A percentile compares a stretch with the other conserved stretches of the same genome.
phyloP scores from a whole-genome alignment of 2,329 filamentous ascomycete species.

The Biscogniauxia sp. region DNA sequence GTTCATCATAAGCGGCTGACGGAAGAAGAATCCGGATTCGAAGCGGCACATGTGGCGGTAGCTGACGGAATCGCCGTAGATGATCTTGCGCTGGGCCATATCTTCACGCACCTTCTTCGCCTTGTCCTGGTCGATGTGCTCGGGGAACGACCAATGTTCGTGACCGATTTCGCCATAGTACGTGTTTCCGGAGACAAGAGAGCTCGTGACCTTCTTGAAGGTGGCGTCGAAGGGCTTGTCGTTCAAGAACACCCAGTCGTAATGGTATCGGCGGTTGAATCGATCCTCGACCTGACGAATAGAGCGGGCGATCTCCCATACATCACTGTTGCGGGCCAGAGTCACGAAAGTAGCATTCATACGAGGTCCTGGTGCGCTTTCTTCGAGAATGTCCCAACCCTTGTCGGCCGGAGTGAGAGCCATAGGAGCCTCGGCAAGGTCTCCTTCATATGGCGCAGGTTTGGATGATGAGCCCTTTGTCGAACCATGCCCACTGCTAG shows the following conservation, averaged over 20 bases:
- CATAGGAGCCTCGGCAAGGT: slow-evolving; percentile 47
- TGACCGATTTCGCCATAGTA: slow-evolving; percentile 84
- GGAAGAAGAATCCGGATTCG: slow-evolving; percentile 99
- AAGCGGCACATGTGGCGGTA: slow-evolving; percentile 99
- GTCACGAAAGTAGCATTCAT: slow-evolving; percentile 99
- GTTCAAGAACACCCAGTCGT: slow-evolving; percentile 99
- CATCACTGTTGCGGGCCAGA: slow-evolving; percentile 84
- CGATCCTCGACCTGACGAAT: slow-evolving; percentile 97
- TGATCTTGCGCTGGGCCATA: slow-evolving; percentile 92
- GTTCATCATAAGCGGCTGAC: slow-evolving; percentile 86
- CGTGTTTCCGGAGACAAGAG: slow-evolving; percentile 89
- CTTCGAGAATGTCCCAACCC: slow-evolving; percentile 51
- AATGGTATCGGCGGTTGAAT: slow-evolving; percentile 95
- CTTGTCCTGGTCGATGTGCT: slow-evolving; percentile 93
- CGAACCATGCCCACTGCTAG: slow-evolving; percentile 23
- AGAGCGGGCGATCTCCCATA: slow-evolving; percentile 95
- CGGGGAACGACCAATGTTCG: slow-evolving; percentile 97
- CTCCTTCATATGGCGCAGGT: slow-evolving; percentile 33
- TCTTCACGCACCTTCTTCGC: slow-evolving; percentile 88
- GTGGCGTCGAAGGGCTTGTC: slow-evolving; percentile 89
- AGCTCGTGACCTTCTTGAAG: slow-evolving; percentile 88
- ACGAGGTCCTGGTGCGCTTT: slow-evolving; percentile 63
- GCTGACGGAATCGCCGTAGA: slow-evolving; percentile 94
- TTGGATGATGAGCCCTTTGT: slow-evolving; percentile 28
- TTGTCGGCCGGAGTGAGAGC: slow-evolving; percentile 50